Conservation (phyloP, 1,284 basidiomycete genomes). For the Mycena sp. region DNA sequence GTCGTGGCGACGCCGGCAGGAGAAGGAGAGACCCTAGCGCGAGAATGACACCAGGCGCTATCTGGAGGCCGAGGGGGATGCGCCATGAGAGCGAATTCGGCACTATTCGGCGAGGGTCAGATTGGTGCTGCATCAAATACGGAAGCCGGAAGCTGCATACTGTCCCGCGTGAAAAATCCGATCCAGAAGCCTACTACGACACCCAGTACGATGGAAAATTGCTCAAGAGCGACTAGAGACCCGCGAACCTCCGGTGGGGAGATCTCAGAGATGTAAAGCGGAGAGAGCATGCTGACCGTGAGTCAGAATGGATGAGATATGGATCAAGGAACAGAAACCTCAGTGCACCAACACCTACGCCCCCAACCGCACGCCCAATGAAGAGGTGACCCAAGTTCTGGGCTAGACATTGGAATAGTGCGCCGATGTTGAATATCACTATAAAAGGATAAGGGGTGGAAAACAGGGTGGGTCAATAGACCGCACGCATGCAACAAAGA, state of each 20-base stretch:
- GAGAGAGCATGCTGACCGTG: constrained; percentile 71
- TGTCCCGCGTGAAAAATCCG: constrained; percentile 74
- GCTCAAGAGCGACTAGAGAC: constrained; percentile 82
- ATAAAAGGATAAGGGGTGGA: not conserved
- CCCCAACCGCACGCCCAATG: constrained; percentile 76
- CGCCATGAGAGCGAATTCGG: constrained; percentile 75
- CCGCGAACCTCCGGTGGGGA: constrained; percentile 84
- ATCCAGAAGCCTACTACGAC: constrained; percentile 86
- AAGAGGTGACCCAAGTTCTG: constrained; percentile 65
- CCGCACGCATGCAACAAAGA: constrained; percentile 73
- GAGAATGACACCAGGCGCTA: constrained; percentile 74
- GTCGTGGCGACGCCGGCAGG: constrained; percentile 79
- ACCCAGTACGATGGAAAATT: constrained; percentile 80
- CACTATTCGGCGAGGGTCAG: constrained; percentile 46
- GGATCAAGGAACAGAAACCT: too few species aligned
- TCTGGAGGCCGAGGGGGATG: constrained; percentile 77
- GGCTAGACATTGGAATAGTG: constrained; percentile 72
- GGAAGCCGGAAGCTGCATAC: constrained; percentile 47
- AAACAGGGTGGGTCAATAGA: constrained; percentile 12
- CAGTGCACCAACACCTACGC: constrained; percentile 81
- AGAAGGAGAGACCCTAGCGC: constrained; percentile 65
- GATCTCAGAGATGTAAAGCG: constrained; percentile 86
- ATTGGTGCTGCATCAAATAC: too few species aligned
- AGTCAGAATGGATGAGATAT: too few species aligned
- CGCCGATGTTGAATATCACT: constrained; percentile 80